Evolutionary conservation across 805 yeast genomes (phyloP).

Genomic region (Barnettozyma pratensis): DNA sequence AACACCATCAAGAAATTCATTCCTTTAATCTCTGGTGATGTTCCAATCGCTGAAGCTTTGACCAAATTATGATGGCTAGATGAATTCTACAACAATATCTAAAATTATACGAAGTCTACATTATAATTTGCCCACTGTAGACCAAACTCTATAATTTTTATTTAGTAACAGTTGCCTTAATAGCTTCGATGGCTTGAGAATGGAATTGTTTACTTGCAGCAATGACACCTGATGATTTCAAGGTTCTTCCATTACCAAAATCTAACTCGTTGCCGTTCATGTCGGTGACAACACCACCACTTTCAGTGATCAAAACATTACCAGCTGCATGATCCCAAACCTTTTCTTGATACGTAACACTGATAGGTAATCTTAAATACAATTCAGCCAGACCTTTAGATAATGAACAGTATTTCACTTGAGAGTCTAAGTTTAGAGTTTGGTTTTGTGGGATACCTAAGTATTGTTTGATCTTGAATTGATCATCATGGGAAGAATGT

Average conservation of each 20-base stretch:
- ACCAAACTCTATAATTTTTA: not conserved
- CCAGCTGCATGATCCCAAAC: constrained; percentile 99
- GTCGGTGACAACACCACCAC: constrained; percentile 90
- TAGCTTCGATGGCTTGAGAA: constrained; percentile 25
- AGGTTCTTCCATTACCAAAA: constrained; percentile 80
- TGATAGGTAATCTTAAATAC: constrained; percentile 82
- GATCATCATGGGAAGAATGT: constrained; percentile 89
- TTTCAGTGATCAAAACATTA: constrained; percentile 75
- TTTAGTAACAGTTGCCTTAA: constrained; percentile 15
- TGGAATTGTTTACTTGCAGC: constrained; percentile 51
- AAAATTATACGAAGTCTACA: too few species aligned
- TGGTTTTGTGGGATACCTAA: constrained; percentile 55
- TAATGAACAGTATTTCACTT: constrained; percentile 90
- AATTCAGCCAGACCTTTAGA: constrained; percentile 91
- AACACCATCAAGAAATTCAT: constrained; percentile 38
- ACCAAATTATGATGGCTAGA: not conserved
- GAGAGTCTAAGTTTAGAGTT: constrained; percentile 85
- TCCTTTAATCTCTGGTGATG: constrained; percentile 40
- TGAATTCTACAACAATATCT: not conserved
- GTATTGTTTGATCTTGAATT: constrained; percentile 60
- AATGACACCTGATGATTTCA: constrained; percentile 84
- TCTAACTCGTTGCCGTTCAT: constrained; percentile 68
- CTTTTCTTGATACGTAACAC: constrained; percentile 75
- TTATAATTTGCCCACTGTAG: not conserved
- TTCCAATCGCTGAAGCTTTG: constrained; percentile 18